Percentiles rank a stretch among this genome's conserved stretches.
Evolutionary conservation across 345 rosid genomes (phyloP).

Genomic region (Jatropha curcas): DNA sequence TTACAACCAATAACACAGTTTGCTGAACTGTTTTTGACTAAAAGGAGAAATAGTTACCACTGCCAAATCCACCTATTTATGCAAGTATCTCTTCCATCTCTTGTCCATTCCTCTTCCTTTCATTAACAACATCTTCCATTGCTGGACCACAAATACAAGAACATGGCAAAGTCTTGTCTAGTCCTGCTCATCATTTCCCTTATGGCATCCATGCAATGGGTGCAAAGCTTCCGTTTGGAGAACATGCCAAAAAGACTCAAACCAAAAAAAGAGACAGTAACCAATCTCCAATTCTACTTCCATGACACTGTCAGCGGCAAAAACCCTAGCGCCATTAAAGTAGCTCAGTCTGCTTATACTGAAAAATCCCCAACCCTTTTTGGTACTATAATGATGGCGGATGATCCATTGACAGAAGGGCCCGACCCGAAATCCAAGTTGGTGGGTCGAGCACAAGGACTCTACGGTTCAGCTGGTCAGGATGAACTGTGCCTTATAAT

Average conservation of each 20-base stretch:
- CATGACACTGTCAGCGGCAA: conserved; percentile 65
- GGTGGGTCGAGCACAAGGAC: conserved; percentile 30
- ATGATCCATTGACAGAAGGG: conserved; percentile 28
- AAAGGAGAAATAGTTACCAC: too few relatives aligned
- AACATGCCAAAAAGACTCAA: conserved; percentile 36
- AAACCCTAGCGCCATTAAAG: conserved; percentile 50
- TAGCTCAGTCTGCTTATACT: conserved; percentile 43
- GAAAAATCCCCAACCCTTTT: conserved; percentile 43
- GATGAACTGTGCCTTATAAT: conserved; percentile 16
- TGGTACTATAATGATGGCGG: conserved; percentile 24
- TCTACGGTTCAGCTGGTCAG: conserved; percentile 22
- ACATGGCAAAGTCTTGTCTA: conserved; percentile 26
- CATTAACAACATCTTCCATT: too few relatives aligned
- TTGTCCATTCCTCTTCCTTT: too few relatives aligned
- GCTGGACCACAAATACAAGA: not conserved
- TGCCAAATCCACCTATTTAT: too few relatives aligned
- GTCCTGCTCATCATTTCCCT: conserved; percentile 19
- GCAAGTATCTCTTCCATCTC: too few relatives aligned
- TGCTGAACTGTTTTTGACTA: too few relatives aligned
- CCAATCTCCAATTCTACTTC: conserved; percentile 64
- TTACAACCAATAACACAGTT: too few relatives aligned
- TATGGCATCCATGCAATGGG: conserved; percentile 26
- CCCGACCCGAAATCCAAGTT: conserved; percentile 23
- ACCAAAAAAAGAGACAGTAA: conserved; percentile 38
- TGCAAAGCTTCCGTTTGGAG: conserved; percentile 21